These are phyloP conservation scores for Beauveria australis DNA, from an alignment of 2,329 filamentous ascomycete genomes.

Conservation along the genomic window DNA sequence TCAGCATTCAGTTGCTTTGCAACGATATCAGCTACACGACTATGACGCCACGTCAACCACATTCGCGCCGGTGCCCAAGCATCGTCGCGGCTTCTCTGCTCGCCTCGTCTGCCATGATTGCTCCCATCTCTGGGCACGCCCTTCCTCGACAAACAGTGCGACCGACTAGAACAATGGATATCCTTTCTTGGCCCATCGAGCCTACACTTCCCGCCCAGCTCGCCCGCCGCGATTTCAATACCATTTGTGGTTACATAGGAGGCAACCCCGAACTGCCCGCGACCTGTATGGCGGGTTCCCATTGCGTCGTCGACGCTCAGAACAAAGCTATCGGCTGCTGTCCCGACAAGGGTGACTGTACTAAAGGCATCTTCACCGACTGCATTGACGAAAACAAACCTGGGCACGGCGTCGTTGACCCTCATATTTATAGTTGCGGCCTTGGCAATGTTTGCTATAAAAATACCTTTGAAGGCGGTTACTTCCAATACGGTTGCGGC, in stretches of 20 bases:
- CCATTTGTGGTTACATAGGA: conserved; percentile 50
- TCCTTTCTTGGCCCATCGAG: conserved; percentile 23
- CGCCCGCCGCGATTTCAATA: conserved; percentile 38
- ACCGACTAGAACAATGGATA: conserved; percentile 22
- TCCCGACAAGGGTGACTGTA: conserved; percentile 42
- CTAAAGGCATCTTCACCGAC: conserved; percentile 47
- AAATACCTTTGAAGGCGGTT: conserved; percentile 47
- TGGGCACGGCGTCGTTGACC: conserved; percentile 42
- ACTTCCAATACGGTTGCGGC: conserved; percentile 50
- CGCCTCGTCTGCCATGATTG: conserved; percentile 21
- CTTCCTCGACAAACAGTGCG: conserved; percentile 26
- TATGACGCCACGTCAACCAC: background rate
- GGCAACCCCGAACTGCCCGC: conserved; percentile 44
- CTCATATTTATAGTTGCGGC: conserved; percentile 49
- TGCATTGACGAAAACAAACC: conserved; percentile 46
- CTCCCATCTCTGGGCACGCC: conserved; percentile 19
- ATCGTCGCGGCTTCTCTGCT: conserved; percentile 11
- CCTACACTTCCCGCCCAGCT: conserved; percentile 33
- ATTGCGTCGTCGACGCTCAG: conserved; percentile 46
- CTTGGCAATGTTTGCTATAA: conserved; percentile 44
- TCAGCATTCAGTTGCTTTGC: background rate
- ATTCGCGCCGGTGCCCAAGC: background rate
- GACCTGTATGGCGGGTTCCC: conserved; percentile 49
- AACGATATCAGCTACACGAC: background rate
- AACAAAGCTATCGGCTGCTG: conserved; percentile 48